Percentiles rank a stretch among this genome's conserved stretches.
Evolutionary conservation across 2,329 filamentous ascomycete species (phyloP).

Genomic region (Karstenula rhodostoma): DNA sequence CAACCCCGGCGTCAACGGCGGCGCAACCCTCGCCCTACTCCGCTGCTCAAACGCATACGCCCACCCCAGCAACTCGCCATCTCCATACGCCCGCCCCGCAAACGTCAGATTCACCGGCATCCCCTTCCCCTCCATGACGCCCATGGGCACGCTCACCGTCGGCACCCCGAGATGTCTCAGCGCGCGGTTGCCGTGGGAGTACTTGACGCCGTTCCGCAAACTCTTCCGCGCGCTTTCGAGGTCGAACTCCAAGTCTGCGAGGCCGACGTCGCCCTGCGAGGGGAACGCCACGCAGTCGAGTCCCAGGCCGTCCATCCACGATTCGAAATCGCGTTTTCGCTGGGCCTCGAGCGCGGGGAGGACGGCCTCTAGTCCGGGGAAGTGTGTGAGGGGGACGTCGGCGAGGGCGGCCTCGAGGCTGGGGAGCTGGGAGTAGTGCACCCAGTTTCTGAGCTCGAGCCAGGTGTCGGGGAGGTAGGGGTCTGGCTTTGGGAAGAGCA

Average conservation of each 20-base stretch:
- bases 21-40: slow-evolving; percentile 23
- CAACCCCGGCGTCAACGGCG: slow-evolving; percentile 21
- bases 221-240: slow-evolving; percentile 44
- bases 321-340: slow-evolving; percentile 60
- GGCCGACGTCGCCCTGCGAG: slow-evolving; percentile 59
- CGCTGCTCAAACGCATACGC: slow-evolving; percentile 34
- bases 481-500: slow-evolving; percentile 48
- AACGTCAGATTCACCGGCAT: slow-evolving; percentile 66
- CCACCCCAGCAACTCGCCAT: slow-evolving; percentile 43
- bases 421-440: slow-evolving; percentile 48
- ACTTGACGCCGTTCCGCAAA: slow-evolving; percentile 61
- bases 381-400: slow-evolving; percentile 46
- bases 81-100: slow-evolving; percentile 58
- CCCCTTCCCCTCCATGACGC: slow-evolving; percentile 53
- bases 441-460: slow-evolving; percentile 51
- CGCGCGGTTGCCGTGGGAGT: slow-evolving; percentile 62
- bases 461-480: slow-evolving; percentile 50
- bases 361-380: slow-evolving; percentile 52
- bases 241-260: slow-evolving; percentile 57
- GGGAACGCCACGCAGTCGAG: slow-evolving; percentile 61
- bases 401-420: slow-evolving; percentile 35
- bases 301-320: slow-evolving; percentile 56
- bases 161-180: slow-evolving; percentile 64
- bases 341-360: slow-evolving; percentile 58
- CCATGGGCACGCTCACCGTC: slow-evolving; percentile 64